Base-by-base conservation (phyloP, 2,329 filamentous ascomycete species). In the Sordariomycetes sp. region DNA sequence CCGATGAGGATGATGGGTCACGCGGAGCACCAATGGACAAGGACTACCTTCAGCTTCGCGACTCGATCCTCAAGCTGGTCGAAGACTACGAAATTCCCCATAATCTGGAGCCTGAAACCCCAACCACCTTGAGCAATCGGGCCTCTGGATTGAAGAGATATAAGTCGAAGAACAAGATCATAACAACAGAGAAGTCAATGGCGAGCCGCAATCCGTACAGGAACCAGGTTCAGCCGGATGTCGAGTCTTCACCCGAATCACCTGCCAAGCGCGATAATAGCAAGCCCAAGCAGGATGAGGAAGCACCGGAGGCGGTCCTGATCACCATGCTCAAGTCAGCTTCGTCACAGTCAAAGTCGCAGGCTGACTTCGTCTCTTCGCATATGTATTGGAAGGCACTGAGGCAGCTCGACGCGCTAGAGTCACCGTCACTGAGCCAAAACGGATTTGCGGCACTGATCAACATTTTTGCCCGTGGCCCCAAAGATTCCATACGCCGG, bases 381-480 rank as follows among this genome's bases (percentile, higher is more conserved):
- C 85, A 93, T 46, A 70, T 85, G 33, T 94, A 90, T 63, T 90
- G 84, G 78, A 83, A 81, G 51, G 87, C 86, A 0, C 62, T 90
- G 19, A 77, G 84, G 39, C 81, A 86, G 41, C 68, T 94, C 14
- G 75, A 76, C 45, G 70, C 69, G 35, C 57, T 83, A 36, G 66
- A 64, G 27, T 79, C 72, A 12, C 63, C 72, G 6, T 79, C 69
- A 8, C 57, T 86, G 20, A 75, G 74, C 17, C 68, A 71, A 35
- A 70, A 86, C 49, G 75, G 83, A 20, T 84, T 85, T 57, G 67
- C 83, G 23, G 77, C 79, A 42, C 63, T 87, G 44, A 59, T 86
- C 39, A 75, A 85, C 56, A 75, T 90, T 55, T 83, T 86, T 58
- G 79, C 79, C 2, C 70, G 80, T 14, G 79, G 80, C 2, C 79